Evolutionary conservation across 768 basidiomycete species (phyloP).

Genomic region (Agaricus blazei): DNA sequence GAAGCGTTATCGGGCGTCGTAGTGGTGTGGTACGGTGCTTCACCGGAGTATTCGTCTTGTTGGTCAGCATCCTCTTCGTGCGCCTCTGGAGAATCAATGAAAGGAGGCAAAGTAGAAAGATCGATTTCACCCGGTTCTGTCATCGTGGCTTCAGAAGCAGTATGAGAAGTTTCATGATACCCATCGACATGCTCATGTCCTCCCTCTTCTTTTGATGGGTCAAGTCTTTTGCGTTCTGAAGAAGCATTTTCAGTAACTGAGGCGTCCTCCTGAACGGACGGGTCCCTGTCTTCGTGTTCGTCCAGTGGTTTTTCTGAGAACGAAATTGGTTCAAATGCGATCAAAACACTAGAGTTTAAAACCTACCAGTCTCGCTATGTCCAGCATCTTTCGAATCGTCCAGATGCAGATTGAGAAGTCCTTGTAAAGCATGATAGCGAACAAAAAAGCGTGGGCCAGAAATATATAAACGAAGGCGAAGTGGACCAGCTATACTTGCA

Average conservation of each 20-base stretch:
- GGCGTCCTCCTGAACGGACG: background rate
- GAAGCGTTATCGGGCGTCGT: background rate
- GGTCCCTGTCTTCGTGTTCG: conserved; percentile 13
- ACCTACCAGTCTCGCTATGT: conserved; percentile 10
- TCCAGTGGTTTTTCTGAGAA: conserved; percentile 7
- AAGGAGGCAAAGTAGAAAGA: conserved; percentile 10
- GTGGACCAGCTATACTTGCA: conserved; percentile 53
- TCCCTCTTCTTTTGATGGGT: conserved; percentile 15
- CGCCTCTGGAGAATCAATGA: conserved; percentile 10
- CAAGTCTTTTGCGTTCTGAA: background rate
- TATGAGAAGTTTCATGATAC: background rate
- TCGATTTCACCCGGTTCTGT: conserved; percentile 9
- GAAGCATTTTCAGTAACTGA: conserved; percentile 1
- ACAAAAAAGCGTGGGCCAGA: conserved; percentile 56
- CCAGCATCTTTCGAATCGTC: conserved; percentile 1
- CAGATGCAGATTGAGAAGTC: conserved; percentile 37
- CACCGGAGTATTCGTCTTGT: background rate
- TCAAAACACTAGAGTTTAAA: no score
- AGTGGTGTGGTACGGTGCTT: background rate
- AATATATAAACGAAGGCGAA: conserved; percentile 51
- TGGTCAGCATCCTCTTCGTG: conserved; percentile 6
- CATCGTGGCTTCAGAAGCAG: background rate
- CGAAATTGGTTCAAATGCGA: background rate
- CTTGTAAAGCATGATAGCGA: conserved; percentile 61
- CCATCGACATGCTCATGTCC: conserved; percentile 8